Evolutionary conservation across 108 stramenopile genomes (phyloP).

Genomic region (Skeletonema marinoi): DNA sequence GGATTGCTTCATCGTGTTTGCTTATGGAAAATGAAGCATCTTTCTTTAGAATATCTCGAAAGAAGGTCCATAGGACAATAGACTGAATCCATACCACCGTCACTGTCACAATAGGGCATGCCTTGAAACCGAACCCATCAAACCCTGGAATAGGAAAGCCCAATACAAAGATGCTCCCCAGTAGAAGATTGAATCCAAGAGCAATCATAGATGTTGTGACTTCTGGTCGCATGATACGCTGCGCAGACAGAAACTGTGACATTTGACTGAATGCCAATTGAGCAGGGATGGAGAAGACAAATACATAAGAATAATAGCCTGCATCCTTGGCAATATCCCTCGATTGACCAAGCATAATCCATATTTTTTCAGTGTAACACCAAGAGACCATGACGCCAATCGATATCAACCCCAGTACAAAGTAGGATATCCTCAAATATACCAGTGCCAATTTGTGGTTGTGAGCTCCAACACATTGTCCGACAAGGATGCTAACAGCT

Average conservation of each 20-base stretch:
- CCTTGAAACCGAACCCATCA: slow-evolving; percentile 72
- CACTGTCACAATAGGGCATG: slow-evolving; percentile 81
- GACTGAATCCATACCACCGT: slow-evolving; percentile 63
- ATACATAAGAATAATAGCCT: slow-evolving; percentile 69
- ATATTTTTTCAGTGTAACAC: slow-evolving; percentile 62
- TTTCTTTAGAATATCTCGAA: slow-evolving; percentile 52
- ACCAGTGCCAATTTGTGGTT: slow-evolving; percentile 45
- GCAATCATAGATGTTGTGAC: slow-evolving; percentile 59
- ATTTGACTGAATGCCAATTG: slow-evolving; percentile 65
- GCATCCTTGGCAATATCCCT: slow-evolving; percentile 59
- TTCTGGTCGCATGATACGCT: slow-evolving; percentile 79
- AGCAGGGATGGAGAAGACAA: slow-evolving; percentile 68
- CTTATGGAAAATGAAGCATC: slow-evolving; percentile 18
- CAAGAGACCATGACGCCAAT: slow-evolving; percentile 67
- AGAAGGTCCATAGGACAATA: slow-evolving; percentile 45
- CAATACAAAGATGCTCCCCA: slow-evolving; percentile 77
- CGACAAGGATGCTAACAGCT: slow-evolving; percentile 49
- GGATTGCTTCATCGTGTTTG: background rate
- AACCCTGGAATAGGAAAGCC: slow-evolving; percentile 73
- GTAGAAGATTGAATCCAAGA: slow-evolving; percentile 63
- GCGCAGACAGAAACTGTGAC: slow-evolving; percentile 79
- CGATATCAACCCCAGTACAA: slow-evolving; percentile 34
- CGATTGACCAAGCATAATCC: slow-evolving; percentile 58
- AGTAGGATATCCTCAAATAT: slow-evolving; percentile 52
- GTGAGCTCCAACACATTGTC: slow-evolving; percentile 46